These are phyloP conservation scores for Acanthamoeba comandoni DNA, from an alignment of 208 protist species.

Conservation along the genomic window DNA sequence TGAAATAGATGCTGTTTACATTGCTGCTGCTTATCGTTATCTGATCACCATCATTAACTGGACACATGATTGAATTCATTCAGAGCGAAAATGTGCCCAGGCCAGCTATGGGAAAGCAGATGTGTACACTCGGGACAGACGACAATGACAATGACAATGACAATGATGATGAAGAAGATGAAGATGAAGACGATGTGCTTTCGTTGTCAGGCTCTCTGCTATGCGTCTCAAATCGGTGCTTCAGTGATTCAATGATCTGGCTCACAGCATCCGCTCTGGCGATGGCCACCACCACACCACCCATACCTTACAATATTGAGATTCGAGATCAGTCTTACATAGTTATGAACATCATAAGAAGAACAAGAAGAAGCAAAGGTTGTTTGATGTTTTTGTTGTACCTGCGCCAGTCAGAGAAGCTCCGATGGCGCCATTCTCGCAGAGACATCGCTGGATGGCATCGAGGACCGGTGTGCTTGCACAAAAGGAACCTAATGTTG, in stretches of 20 bases:
- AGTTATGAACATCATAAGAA: not conserved
- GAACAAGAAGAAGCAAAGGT: too few relatives aligned
- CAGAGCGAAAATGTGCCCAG: not conserved
- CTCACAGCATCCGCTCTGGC: conserved; percentile 3
- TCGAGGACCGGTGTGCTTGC: conserved; percentile 37
- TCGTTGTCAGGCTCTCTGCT: not conserved
- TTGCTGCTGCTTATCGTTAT: too few relatives aligned
- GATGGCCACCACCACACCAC: conserved; percentile 59
- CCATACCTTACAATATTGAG: not conserved
- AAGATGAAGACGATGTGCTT: conserved; percentile 1
- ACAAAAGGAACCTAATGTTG: not conserved
- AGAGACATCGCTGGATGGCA: conserved; percentile 41
- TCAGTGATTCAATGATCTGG: too few relatives aligned
- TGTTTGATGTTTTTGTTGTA: too few relatives aligned
- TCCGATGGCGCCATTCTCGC: conserved; percentile 4
- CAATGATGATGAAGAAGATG: too few relatives aligned
- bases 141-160: too few relatives aligned
- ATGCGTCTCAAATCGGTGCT: not conserved
- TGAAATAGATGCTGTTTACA: too few relatives aligned
- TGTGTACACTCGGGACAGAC: too few relatives aligned
- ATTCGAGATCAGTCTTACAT: not conserved
- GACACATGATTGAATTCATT: too few relatives aligned
- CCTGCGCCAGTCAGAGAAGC: conserved; percentile 64
- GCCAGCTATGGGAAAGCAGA: conserved; percentile 37
- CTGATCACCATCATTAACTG: too few relatives aligned